Evolutionary conservation across 2,329 filamentous ascomycete species (phyloP), one percentile per base, ranked within the genome.

Genomic region (Alternaria triticina): DNA sequence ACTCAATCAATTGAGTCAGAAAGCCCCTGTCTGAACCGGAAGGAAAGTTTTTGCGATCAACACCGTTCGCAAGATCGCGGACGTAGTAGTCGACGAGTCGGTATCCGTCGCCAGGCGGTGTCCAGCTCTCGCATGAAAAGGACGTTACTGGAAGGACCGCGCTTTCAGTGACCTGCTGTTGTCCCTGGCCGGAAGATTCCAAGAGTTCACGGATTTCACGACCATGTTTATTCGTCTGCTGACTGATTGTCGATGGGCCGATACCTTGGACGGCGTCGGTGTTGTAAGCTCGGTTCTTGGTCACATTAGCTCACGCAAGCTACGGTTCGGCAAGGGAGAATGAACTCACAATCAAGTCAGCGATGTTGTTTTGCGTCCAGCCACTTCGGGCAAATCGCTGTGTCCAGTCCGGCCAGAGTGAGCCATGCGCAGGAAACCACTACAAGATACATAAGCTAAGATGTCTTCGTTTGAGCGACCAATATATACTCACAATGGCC

Each of bases 121-220:
- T 45, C 43, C 43, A 45, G 11, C 2, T 23, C 13, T 13, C 17
- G 12, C 43, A 45, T 0, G 43, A 45, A 6, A 45, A 45, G 3
- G 13, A 20, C 0, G 43, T 45, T 1, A 23, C 43, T 22, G 17
- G 17, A 45, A 0, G 3, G 1, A 17, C 20, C 11, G 17, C 17
- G 17, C 0, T 45, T 0, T 0, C 20, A 20, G 43, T 0, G 0
- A 22, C 0, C 0, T 22, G 11, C 22, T 45, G 43, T 7, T 22
- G 22, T 45, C 0, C 6, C 5, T 45, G 40, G 4, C 40, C 40
- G n/a, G 5, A 6, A 28, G 27, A 28, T 5, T 6, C 27, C 4
- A 6, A 28, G 10, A 28, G 2, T 12, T 28, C 27, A 5, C 5
- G 27, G 5, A 12, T 12, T 5, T 28, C 27, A 12, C 33, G 33